A percentile compares a stretch with the other conserved stretches of the same genome.
phyloP scores from a whole-genome alignment of 2,329 filamentous ascomycete genomes.

The Xenoacremonium recifei region DNA sequence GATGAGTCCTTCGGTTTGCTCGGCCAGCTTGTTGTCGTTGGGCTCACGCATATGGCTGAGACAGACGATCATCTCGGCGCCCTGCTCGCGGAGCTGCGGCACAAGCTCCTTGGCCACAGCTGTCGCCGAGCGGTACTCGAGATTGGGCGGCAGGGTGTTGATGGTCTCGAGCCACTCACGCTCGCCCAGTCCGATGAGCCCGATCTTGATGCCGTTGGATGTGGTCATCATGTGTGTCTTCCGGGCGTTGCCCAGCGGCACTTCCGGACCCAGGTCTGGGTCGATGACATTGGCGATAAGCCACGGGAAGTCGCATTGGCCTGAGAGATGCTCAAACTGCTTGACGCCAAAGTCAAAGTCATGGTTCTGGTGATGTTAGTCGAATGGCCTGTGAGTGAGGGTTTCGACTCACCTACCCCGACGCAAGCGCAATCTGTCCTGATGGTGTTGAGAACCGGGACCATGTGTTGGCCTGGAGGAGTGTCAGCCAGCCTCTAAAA shows the following conservation, averaged over 20 bases:
- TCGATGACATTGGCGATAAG: constrained; percentile 86
- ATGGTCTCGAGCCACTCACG: constrained; percentile 88
- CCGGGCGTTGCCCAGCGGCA: constrained; percentile 73
- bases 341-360: constrained; percentile 88
- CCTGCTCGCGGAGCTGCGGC: constrained; percentile 68
- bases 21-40: constrained; percentile 83
- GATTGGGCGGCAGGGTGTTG: constrained; percentile 76
- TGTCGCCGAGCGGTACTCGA: constrained; percentile 78
- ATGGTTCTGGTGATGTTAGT: constrained; percentile 62
- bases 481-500: too few species aligned
- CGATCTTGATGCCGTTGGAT: constrained; percentile 82
- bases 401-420: constrained; percentile 57
- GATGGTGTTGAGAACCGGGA: constrained; percentile 76
- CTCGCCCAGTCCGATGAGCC: constrained; percentile 82
- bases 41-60: constrained; percentile 85
- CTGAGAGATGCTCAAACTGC: constrained; percentile 72
- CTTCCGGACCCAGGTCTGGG: constrained; percentile 71
- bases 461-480: constrained; percentile 80
- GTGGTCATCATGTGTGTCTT: constrained; percentile 75
- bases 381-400: constrained; percentile 12
- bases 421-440: constrained; percentile 79
- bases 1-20: constrained; percentile 69
- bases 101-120: constrained; percentile 74
- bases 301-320: constrained; percentile 84
- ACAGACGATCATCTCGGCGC: constrained; percentile 79